A percentile compares a stretch with the other conserved stretches of the same genome.
Evolutionary conservation across 352 stramenopile species (phyloP).

Genomic region (Pythium grandisporangium): DNA sequence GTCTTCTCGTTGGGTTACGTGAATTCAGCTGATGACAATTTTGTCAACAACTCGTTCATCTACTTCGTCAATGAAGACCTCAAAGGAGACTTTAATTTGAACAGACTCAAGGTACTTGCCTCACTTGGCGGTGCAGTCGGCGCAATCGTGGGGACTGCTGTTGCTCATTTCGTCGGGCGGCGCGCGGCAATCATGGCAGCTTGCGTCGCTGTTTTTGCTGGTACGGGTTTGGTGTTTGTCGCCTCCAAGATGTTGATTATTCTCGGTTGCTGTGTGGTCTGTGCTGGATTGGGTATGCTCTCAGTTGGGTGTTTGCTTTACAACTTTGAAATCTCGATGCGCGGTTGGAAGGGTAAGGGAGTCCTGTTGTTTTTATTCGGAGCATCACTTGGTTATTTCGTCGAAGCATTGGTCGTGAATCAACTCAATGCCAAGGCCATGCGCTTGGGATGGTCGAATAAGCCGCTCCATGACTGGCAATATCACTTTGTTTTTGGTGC

Average conservation of each 20-base stretch:
- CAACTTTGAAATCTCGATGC: constrained; percentile 86
- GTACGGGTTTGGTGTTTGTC: constrained; percentile 59
- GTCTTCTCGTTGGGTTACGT: constrained; percentile 79
- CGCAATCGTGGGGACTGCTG: constrained; percentile 27
- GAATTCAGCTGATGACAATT: constrained; percentile 59
- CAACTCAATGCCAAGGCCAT: constrained; percentile 68
- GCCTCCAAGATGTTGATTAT: constrained; percentile 58
- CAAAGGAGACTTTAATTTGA: constrained; percentile 32
- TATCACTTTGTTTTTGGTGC: constrained; percentile 73
- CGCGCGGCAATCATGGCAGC: constrained; percentile 52
- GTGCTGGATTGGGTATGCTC: constrained; percentile 67
- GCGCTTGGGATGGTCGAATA: constrained; percentile 46
- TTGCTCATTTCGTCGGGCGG: constrained; percentile 56
- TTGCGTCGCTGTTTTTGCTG: constrained; percentile 48
- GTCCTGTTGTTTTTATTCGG: constrained; percentile 79
- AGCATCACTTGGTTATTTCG: constrained; percentile 57
- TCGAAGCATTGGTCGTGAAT: constrained; percentile 67
- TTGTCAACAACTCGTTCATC: constrained; percentile 79
- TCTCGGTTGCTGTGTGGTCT: constrained; percentile 56
- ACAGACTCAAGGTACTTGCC: constrained; percentile 67
- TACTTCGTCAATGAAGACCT: constrained; percentile 67
- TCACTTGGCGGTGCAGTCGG: constrained; percentile 40
- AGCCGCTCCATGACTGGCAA: constrained; percentile 66
- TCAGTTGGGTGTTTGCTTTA: constrained; percentile 69
- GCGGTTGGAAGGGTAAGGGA: constrained; percentile 80